phyloP scores from a whole-genome alignment of 2,329 filamentous ascomycete species.

The Diaporthe nobilis region DNA sequence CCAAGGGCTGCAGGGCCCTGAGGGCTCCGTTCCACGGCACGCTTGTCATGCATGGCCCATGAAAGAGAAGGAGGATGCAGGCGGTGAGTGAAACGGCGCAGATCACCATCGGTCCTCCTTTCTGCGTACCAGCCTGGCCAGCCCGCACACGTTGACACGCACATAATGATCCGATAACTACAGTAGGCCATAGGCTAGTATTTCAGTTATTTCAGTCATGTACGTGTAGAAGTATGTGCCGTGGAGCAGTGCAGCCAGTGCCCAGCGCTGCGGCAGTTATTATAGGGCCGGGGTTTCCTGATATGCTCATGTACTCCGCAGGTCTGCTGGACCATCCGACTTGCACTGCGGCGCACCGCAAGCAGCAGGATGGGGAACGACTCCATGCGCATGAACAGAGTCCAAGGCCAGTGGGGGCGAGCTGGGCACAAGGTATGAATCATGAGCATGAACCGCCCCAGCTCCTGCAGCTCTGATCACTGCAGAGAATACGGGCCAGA shows the following conservation, averaged over 20 bases:
- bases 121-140: slow-evolving; percentile 15
- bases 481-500: not conserved
- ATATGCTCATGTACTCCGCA: not conserved
- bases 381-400: slow-evolving; percentile 35
- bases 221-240: not conserved
- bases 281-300: slow-evolving; percentile 7
- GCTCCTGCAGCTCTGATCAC: slow-evolving; percentile 21
- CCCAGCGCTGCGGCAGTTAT: not conserved
- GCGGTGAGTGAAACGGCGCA: slow-evolving; percentile 26
- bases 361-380: not conserved
- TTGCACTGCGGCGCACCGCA: slow-evolving; percentile 27
- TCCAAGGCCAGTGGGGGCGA: slow-evolving; percentile 22
- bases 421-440: slow-evolving; percentile 24
- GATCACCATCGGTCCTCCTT: slow-evolving; percentile 15
- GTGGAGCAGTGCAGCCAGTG: not conserved
- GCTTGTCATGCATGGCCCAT: slow-evolving; percentile 31
- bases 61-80: slow-evolving; percentile 11
- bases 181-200: not conserved
- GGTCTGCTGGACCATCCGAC: not conserved
- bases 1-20: slow-evolving; percentile 16
- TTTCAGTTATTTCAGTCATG: not conserved
- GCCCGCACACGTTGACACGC: not conserved
- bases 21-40: slow-evolving; percentile 9
- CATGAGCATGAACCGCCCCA: slow-evolving; percentile 29
- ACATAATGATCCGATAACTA: not conserved